phyloP scores from a whole-genome alignment of 1,284 basidiomycete genomes.

The Heterobasidion irregulare region DNA sequence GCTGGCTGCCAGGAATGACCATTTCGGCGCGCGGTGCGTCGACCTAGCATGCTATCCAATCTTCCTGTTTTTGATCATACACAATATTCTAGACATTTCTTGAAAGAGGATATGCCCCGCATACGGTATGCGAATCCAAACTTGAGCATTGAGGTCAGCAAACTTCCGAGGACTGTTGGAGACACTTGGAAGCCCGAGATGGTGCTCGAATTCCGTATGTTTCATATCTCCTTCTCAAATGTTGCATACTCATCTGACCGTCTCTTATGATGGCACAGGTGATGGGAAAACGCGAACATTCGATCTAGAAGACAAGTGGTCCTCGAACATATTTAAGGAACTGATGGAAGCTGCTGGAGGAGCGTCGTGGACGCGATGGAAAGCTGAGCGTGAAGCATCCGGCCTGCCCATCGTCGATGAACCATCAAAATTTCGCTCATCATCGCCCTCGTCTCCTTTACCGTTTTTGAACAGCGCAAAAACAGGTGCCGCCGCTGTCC shows the following conservation, averaged over 20 bases:
- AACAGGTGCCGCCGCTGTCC: slow-evolving; percentile 40
- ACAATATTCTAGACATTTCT: slow-evolving; percentile 45
- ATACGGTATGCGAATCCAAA: slow-evolving; percentile 67
- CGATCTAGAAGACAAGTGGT: slow-evolving; percentile 57
- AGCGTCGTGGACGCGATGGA: slow-evolving; percentile 50
- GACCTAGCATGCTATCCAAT: not conserved
- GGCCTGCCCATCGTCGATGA: slow-evolving; percentile 42
- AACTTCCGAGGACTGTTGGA: slow-evolving; percentile 37
- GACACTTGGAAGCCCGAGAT: slow-evolving; percentile 54
- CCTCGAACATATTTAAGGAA: slow-evolving; percentile 54
- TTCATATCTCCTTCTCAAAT: not conserved
- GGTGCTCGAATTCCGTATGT: slow-evolving; percentile 51
- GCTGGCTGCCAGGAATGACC: slow-evolving; percentile 56
- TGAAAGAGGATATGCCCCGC: slow-evolving; percentile 64
- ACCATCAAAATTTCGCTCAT: slow-evolving; percentile 11
- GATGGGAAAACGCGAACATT: slow-evolving; percentile 43
- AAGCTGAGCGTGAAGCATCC: slow-evolving; percentile 33
- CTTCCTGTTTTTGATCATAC: not conserved
- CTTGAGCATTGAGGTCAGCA: slow-evolving; percentile 48
- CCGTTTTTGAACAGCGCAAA: slow-evolving; percentile 19
- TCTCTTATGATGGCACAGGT: slow-evolving; percentile 24
- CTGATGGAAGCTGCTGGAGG: slow-evolving; percentile 61
- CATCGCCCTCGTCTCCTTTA: not conserved
- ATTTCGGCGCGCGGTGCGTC: slow-evolving; percentile 59
- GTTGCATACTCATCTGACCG: not conserved